Base-by-base conservation (phyloP, 345 rosid species). In the Boechera retrofracta region DNA sequence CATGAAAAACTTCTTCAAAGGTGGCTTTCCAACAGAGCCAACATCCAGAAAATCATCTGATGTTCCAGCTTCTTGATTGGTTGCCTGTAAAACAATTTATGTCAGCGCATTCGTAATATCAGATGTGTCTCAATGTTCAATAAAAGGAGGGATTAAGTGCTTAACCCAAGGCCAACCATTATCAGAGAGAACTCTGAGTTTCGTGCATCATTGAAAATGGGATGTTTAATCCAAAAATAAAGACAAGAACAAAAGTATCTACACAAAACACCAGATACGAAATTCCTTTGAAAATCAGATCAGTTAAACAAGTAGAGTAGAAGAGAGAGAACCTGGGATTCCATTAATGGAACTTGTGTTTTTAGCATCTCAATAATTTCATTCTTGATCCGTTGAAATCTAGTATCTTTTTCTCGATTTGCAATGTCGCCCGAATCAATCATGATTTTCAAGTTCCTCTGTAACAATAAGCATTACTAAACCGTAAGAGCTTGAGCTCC, bases 381-480 rank as follows among this genome's bases (percentile, higher is more conserved):
- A 79, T 87, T 84, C 83, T 92, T 92, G 77, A 87, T 87, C 71
- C 55, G 91, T 71, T 86, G 95, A 79, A 92, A 90, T 85, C 85
- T 90, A 74, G 82, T 77, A 81, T 92, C 94, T 79, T 89, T 94
- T 86, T 94, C 97, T 75, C 86, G 89, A 69, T 85, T 92, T 33
- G 89, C 93, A 55, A 91, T 80, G 79, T 87, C 62, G 36, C 91
- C 84, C 72, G 78, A 74, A 64, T 33, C 93, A 74, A 90, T 88
- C 97, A 94, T 94, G 69, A 83, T 73, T 78, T 89, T 92, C 83
- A 94, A 78, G 82, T 92, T 87, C 86, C 98, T 87, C 98, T 94
- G 92, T 62, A 69, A 64, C 80, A 71, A 64, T 28, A 58, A 73
- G n/a, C 63, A 72, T 49, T 16, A 72, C 33, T 12, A 64, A 62